Base-by-base conservation (phyloP, 1,284 basidiomycete genomes). In the Ceratobasidium sp. region DNA sequence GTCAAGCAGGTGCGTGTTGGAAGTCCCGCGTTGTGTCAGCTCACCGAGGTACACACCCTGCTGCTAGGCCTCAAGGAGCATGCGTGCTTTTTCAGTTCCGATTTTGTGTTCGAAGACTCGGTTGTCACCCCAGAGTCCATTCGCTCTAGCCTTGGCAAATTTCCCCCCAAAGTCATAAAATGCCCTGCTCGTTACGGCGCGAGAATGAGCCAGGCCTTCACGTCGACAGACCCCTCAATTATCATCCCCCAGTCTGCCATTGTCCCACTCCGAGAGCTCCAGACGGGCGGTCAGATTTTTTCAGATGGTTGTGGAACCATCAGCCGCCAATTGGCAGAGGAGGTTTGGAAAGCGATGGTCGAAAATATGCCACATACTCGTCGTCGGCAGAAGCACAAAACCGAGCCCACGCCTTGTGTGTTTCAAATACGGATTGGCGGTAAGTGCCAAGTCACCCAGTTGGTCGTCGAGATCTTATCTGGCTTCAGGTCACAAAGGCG, bases 191-290 rank as follows among this genome's bases (percentile, higher is more conserved):
- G 91, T 79, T 93, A 89, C 79, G 92, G 92, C 13, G 93, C 93
- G 14, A 86, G 93, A 37, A 83, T 95, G 77, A 90, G 91, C 7
- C 93, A 94, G 81, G 92, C 92, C 0, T 94, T 94, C 79, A 92
- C 91, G 0, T 89, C 90, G 0, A 94, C 93, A 1, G 88, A 92
- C 78, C 88, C 89, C 0, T 91, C 90, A 0, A 86, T 93, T 31
- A 80, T 81, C 19, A 87, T 94, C 56, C 76, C 75, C 2, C 81
- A 81, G n/a, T 77, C 84, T 54, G 69, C 77, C 31, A 76, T 81
- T n/a, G n/a, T n/a, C n/a, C n/a, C n/a, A n/a, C n/a, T n/a, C n/a
- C n/a, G n/a, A n/a, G n/a, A n/a, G n/a, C n/a, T n/a, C n/a, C n/a
- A n/a, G n/a, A n/a, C n/a, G n/a, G n/a, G n/a, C n/a, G n/a, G n/a